Evolutionary conservation across 176 grass and related monocot genomes (phyloP).

Genomic region (Pontederia paniculata): DNA sequence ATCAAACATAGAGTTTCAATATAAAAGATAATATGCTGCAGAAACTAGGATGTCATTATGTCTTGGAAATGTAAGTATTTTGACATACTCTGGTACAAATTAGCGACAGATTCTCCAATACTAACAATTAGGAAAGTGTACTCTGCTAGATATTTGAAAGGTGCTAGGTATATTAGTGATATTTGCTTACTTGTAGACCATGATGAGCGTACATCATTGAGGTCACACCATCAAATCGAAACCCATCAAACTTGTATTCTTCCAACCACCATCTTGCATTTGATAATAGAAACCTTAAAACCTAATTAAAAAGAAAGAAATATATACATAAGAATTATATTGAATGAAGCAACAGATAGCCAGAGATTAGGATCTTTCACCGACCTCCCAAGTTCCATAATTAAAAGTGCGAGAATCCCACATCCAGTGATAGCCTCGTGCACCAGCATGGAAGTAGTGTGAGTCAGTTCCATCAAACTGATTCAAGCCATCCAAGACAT

Average conservation of each 20-base stretch:
- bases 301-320: slow-evolving; percentile 29
- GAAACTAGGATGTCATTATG: no score
- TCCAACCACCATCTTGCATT: slow-evolving; percentile 97
- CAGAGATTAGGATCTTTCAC: background rate
- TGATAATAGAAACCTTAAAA: slow-evolving; percentile 76
- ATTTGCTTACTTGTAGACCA: slow-evolving; percentile 57
- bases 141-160: no score
- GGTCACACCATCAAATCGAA: slow-evolving; percentile 83
- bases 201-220: slow-evolving; percentile 97
- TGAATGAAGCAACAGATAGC: slow-evolving; percentile 10
- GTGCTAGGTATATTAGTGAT: no score
- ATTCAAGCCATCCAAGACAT: slow-evolving; percentile 78
- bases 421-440: slow-evolving; percentile 83
- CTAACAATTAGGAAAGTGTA: no score
- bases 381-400: slow-evolving; percentile 80
- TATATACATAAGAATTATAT: slow-evolving; percentile 5
- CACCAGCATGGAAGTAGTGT: slow-evolving; percentile 76
- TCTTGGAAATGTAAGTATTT: no score
- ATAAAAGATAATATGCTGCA: no score
- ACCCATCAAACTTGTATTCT: slow-evolving; percentile 96
- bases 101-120: no score
- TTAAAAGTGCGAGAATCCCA: slow-evolving; percentile 95
- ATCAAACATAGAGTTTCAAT: no score
- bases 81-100: no score
- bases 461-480: slow-evolving; percentile 85